phyloP scores from a whole-genome alignment of 495 filamentous ascomycete species.

The Neurospora hispaniola region DNA sequence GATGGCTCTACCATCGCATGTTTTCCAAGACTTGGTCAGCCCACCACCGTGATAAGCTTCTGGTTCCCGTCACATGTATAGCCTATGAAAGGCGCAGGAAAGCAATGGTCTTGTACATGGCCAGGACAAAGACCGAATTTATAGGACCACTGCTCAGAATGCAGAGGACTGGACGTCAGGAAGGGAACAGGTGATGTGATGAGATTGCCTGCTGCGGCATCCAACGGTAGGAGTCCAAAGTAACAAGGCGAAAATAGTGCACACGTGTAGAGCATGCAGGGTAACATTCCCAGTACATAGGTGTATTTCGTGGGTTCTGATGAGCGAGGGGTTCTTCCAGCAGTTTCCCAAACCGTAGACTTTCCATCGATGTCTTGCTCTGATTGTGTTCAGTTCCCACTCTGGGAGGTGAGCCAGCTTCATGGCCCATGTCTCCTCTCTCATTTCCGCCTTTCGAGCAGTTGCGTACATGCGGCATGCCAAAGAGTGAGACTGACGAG shows the following conservation, averaged over 20 bases:
- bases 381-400: background rate
- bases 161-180: background rate
- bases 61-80: background rate
- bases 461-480: constrained; percentile 11
- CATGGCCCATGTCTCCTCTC: background rate
- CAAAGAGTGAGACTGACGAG: constrained; percentile 13
- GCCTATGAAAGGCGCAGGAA: background rate
- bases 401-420: background rate
- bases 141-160: background rate
- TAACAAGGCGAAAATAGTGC: background rate
- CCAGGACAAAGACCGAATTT: background rate
- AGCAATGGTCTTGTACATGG: background rate
- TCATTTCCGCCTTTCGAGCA: background rate
- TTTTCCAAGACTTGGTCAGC: background rate
- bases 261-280: background rate
- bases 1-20: background rate
- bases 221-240: background rate
- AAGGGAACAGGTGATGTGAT: background rate
- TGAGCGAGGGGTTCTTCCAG: background rate
- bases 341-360: background rate
- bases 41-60: background rate
- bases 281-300: background rate
- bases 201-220: background rate
- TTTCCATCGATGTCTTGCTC: background rate
- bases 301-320: background rate